Conservation (phyloP, 257 asterid species). For the Catharanthus roseus region DNA sequence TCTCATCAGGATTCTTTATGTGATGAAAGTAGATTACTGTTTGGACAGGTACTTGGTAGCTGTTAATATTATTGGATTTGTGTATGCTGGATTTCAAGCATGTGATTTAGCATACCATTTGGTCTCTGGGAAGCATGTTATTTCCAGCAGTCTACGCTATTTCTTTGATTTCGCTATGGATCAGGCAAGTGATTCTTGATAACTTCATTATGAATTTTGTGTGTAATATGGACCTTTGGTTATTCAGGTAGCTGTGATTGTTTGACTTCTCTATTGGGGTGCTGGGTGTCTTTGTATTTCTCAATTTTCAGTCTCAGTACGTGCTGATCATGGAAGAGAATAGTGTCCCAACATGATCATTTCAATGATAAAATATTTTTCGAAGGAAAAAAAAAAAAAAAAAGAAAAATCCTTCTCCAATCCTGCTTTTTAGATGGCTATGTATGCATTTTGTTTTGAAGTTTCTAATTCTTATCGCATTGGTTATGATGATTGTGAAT, state of each 20-base stretch:
- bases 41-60: constrained; percentile 57
- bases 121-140: constrained; percentile 52
- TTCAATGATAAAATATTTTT: not conserved
- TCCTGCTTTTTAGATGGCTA: not conserved
- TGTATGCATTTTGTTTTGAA: not conserved
- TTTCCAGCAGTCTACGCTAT: constrained; percentile 45
- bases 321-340: not conserved
- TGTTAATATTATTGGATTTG: constrained; percentile 69
- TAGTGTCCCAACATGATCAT: not conserved
- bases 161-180: constrained; percentile 70
- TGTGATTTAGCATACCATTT: constrained; percentile 44
- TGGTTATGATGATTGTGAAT: not conserved
- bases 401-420: not conserved
- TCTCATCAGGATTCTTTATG: not conserved
- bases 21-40: not conserved
- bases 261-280: not conserved
- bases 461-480: not conserved
- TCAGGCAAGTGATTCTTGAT: constrained; percentile 53
- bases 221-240: not conserved
- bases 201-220: not conserved
- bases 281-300: not conserved
- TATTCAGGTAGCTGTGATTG: not conserved
- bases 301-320: not conserved
- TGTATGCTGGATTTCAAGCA: constrained; percentile 65
- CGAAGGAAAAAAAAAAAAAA: no score